Conservation (phyloP, 495 filamentous ascomycete genomes). For the Trichoderma gamsii region DNA sequence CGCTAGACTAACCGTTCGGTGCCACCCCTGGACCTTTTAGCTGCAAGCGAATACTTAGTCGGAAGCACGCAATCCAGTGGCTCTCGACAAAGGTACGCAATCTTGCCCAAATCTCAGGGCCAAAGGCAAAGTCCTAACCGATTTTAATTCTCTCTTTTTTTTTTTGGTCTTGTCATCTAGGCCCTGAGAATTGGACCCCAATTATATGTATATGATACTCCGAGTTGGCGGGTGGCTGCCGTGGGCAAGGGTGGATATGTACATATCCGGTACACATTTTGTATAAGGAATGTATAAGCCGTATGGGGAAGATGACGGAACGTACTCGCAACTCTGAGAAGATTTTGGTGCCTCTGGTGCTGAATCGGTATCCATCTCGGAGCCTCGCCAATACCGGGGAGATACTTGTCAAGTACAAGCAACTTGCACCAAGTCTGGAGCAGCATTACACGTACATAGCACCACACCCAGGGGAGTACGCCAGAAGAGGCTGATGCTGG, state of each 20-base stretch:
- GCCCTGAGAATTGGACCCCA: not conserved
- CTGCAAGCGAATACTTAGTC: constrained; percentile 8
- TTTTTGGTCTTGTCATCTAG: not conserved
- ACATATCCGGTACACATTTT: no score
- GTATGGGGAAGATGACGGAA: no score
- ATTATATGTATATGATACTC: not conserved
- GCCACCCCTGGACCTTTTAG: not conserved
- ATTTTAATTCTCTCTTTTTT: not conserved
- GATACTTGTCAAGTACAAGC: not conserved
- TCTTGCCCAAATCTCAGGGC: constrained; percentile 9
- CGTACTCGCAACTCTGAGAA: no score
- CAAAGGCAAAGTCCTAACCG: not conserved
- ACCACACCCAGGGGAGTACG: not conserved
- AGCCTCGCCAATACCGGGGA: not conserved
- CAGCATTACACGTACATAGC: not conserved
- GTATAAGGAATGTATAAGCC: no score
- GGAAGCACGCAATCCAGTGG: constrained; percentile 12
- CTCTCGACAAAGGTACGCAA: constrained; percentile 7
- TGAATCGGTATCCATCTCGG: not conserved
- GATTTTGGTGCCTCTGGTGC: not conserved
- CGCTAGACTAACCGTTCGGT: not conserved
- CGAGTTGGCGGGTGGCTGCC: not conserved
- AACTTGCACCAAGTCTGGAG: not conserved
- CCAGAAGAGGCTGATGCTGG: not conserved
- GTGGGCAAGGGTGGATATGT: no score